Evolutionary conservation across 768 basidiomycete genomes (phyloP), one percentile per base, ranked within the genome.

Genomic region (Rhodotorula paludigena): DNA sequence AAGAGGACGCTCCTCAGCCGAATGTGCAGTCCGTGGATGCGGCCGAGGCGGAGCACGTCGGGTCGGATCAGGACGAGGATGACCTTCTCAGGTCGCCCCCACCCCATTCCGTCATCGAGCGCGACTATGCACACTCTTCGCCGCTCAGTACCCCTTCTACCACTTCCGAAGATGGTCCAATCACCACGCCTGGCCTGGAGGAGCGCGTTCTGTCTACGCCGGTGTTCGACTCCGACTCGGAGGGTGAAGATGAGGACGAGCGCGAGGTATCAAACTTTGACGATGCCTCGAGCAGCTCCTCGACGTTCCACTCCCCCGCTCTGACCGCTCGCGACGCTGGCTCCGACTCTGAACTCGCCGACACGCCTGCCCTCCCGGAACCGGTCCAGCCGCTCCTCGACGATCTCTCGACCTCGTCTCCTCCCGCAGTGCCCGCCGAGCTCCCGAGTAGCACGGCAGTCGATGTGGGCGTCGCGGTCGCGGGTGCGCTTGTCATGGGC

Each of bases 401-500:
- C 14, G 14, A 25, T 2, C 25, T 23, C 15, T 14, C 53, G 3
- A 11, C 35, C 7, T 11, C 33, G 23, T 9, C n/a, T 5, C 2
- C 52, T 8, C 21, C 35, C 35, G 35, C 52, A 5, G 23, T 11
- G 35, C 21, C 33, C 3, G 36, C 7, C 14, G 35, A 54, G 23
- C 16, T 18, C 2, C 25, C 25, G 47, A 15, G 47, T 15, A 7
- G 12, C 9, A 16, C 25, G 5, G 49, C 32, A 4, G 57, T 47
- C 52, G 56, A 59, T 30, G 45, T 63, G 5, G 61, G 61, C 23
- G 52, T 60, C 8, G 61, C 61, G 1, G 61, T 63, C 25, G 67
- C 54, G 3, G 47, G 66, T 23, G 66, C 61, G 14, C 42, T 68
- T 32, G 57, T 64, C n/a, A 56, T 63, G 57, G 68, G 62, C 28